A percentile compares a stretch with the other conserved stretches of the same genome.
These are phyloP conservation scores for Emmonsiellopsis sp. DNA, from an alignment of 2,329 filamentous ascomycete genomes.

Conservation along the genomic window DNA sequence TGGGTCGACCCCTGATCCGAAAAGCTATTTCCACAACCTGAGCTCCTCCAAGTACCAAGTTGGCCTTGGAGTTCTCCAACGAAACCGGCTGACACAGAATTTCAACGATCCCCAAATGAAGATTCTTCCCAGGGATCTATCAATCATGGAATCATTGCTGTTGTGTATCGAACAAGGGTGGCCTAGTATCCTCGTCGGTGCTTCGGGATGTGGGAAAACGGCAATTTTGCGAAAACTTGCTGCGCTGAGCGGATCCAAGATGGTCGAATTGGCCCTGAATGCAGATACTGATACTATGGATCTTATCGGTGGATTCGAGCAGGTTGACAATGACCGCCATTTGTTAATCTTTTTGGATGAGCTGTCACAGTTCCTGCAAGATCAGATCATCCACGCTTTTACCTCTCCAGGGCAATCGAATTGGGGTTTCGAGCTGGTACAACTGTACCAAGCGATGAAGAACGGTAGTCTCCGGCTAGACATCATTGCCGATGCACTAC, in stretches of 20 bases:
- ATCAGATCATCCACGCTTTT: constrained; percentile 24
- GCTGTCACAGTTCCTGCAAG: constrained; percentile 45
- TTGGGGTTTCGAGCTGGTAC: constrained; percentile 19
- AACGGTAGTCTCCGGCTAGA: constrained; percentile 22
- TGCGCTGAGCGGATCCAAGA: constrained; percentile 62
- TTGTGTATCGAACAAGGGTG: constrained; percentile 78
- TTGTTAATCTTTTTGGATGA: constrained; percentile 53
- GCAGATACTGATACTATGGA: constrained; percentile 96
- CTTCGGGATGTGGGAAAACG: constrained; percentile 81
- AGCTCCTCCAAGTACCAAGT: constrained; percentile 62
- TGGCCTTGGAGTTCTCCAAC: constrained; percentile 61
- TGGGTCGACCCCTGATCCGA: constrained; percentile 36
- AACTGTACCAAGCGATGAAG: constrained; percentile 25
- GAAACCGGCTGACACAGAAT: constrained; percentile 42
- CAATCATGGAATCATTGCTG: constrained; percentile 75
- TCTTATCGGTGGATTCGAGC: constrained; percentile 92
- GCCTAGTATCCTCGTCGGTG: constrained; percentile 79
- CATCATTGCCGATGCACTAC: constrained; percentile 22
- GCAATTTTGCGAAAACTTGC: constrained; percentile 70
- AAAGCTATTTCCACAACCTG: constrained; percentile 63
- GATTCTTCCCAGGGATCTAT: constrained; percentile 40
- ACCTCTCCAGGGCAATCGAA: constrained; percentile 16
- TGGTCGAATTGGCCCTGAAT: constrained; percentile 82
- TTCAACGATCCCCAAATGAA: constrained; percentile 24
- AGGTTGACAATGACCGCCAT: constrained; percentile 72